Base-by-base conservation (phyloP, 2,329 filamentous ascomycete genomes). In the Monosporascus sp. region DNA sequence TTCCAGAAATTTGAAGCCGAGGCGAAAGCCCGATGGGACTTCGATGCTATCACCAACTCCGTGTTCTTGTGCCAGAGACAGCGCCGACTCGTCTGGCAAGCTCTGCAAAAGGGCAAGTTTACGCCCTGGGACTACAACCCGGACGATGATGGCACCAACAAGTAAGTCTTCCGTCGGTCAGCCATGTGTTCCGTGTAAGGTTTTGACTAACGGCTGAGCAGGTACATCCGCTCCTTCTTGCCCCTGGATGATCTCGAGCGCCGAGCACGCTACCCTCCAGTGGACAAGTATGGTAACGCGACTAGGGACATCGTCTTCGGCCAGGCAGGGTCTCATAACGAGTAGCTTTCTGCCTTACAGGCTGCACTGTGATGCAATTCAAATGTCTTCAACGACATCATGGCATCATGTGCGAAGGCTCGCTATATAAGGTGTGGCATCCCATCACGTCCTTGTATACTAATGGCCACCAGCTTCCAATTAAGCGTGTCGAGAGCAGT, bases 91-190 rank as follows among this genome's bases (percentile, higher is more conserved):
- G 88, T 90, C 25, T 95, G 90, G 85, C 82, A 81, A 41, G 89
- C 92, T 0, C 77, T 97, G 58, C 88, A 84, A 67, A 73, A 85
- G 69, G 92, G 91, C 52, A 76, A 76, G 37, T 90, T 89, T 61
- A 88, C 88, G 39, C 82, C 84, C 66, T 97, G 92, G 92, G 92
- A 97, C 70, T 88, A 87, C 71, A 82, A 92, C 72, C 90, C 90
- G 0, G 72, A 79, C 3, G 84, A 89, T 59, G 82, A 89, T 63
- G 88, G 85, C 25, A 75, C 79, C 47, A 76, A 82, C 59, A 88
- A 87, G 77, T 85, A 73, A 71, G 78, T 72, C 17, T 9, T 22
- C 24, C 31, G 24, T 38, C 35, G 11, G 39, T 44, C 46, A 6
- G 22, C 6, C 8, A 17, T 14, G n/a, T n/a, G 18, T 46, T 27